A percentile compares a stretch with the other conserved stretches of the same genome.
Conservation (phyloP, 73 alveolate genomes). For the Blepharisma japonicum region DNA sequence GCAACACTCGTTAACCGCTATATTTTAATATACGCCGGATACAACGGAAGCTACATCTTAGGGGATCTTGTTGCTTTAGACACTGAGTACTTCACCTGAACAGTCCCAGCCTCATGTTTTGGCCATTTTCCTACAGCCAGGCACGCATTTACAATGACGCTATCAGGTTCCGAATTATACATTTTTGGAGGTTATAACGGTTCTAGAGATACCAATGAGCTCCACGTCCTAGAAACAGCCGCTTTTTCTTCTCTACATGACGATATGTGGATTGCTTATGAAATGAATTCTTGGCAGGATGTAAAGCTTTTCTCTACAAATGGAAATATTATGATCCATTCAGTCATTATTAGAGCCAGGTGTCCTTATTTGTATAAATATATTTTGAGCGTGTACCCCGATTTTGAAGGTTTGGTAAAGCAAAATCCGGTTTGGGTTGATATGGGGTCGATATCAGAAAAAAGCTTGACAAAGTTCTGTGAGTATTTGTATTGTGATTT, state of each 20-base stretch:
- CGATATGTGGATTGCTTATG: not conserved
- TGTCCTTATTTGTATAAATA: slow-evolving; percentile 16
- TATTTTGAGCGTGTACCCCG: not conserved
- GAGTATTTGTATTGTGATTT: slow-evolving; percentile 31
- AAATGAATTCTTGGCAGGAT: not conserved
- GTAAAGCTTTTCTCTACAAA: not conserved
- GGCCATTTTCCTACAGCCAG: slow-evolving; percentile 37
- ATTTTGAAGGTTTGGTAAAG: not conserved
- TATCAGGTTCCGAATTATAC: slow-evolving; percentile 23
- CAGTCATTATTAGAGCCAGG: slow-evolving; percentile 23
- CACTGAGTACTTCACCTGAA: slow-evolving; percentile 3
- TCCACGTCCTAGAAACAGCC: slow-evolving; percentile 34
- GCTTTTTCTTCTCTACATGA: slow-evolving; percentile 35
- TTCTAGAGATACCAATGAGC: slow-evolving; percentile 27
- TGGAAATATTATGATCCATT: not conserved
- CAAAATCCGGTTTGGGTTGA: no score
- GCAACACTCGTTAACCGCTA: slow-evolving; percentile 25
- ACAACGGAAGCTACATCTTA: slow-evolving; percentile 18
- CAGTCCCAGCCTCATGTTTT: slow-evolving; percentile 27
- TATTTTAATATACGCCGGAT: slow-evolving; percentile 28
- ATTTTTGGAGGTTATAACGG: slow-evolving; percentile 36
- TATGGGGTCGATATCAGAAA: no score
- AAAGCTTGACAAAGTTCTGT: not conserved
- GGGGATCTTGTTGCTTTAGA: slow-evolving; percentile 35
- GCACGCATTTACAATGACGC: slow-evolving; percentile 26